phyloP scores from a whole-genome alignment of 768 basidiomycete species.

The Naganishia kalamii region DNA sequence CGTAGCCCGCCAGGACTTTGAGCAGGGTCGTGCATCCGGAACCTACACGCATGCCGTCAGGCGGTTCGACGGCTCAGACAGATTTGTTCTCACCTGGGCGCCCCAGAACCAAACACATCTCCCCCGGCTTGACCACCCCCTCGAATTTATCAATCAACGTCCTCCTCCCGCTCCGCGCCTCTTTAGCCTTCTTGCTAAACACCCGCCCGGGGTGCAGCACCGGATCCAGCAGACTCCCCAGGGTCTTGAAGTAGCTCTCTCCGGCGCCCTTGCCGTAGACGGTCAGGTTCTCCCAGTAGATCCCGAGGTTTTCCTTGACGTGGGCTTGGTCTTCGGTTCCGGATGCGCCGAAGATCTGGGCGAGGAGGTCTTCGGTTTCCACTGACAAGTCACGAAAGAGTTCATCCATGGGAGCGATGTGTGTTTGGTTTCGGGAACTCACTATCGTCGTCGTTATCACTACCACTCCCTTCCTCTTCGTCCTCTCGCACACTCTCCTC shows the following conservation, averaged over 20 bases:
- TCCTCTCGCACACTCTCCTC: neutral
- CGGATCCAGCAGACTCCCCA: neutral
- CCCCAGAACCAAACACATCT: slow-evolving; percentile 70
- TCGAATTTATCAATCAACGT: slow-evolving; percentile 51
- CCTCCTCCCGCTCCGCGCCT: slow-evolving; percentile 11
- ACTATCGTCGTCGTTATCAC: slow-evolving; percentile 6
- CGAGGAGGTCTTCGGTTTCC: slow-evolving; percentile 9
- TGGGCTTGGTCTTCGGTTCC: slow-evolving; percentile 10
- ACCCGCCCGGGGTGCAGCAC: neutral
- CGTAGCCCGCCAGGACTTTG: slow-evolving; percentile 70
- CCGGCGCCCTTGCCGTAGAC: slow-evolving; percentile 3
- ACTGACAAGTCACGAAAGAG: neutral
- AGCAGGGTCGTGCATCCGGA: slow-evolving; percentile 59
- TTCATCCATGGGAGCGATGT: neutral
- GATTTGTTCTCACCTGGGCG: slow-evolving; percentile 56
- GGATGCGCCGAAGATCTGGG: slow-evolving; percentile 9
- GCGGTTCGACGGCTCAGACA: neutral
- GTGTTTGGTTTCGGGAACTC: neutral
- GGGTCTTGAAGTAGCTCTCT: neutral
- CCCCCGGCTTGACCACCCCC: slow-evolving; percentile 58
- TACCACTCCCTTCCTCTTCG: neutral
- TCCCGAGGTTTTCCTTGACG: slow-evolving; percentile 12
- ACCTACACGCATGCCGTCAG: neutral
- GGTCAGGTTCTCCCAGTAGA: slow-evolving; percentile 4
- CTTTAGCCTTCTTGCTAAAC: neutral